Base-by-base conservation (phyloP, 106 monocot genomes). In the Dioscorea alata region DNA sequence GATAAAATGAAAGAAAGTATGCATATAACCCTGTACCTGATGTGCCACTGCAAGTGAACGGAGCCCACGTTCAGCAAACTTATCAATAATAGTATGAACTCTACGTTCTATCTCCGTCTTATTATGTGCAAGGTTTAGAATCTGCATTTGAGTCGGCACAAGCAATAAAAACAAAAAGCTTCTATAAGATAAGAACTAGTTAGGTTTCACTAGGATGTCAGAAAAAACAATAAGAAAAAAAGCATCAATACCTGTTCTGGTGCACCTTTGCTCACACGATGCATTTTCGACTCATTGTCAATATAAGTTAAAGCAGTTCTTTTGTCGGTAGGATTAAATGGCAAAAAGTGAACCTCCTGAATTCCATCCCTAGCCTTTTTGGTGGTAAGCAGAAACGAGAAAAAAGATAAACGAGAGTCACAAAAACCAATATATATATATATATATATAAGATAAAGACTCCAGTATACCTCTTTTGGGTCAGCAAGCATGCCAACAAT, bases 401-500 rank as follows among this genome's bases (percentile, higher is more conserved):
- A 4, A 58, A 10, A 32, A 20, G 32, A 34, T 18, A 8, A 23
- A 50, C 15, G 2, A 21, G n/a, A 22, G 33, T 4, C 6, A 1
- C 12, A 23, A 54, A 28, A n/a, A 23, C 33, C 56, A 5, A 5
- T 12, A 50, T 3, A 42, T 42, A 42, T 42, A 42, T n/a, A n/a
- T n/a, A n/a, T n/a, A n/a, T n/a, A n/a, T n/a, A n/a, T n/a, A n/a
- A n/a, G n/a, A n/a, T 42, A 5, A 42, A 68, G 28, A 33, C 0
- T 34, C 15, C 17, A 20, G 18, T 17, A 51, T 80, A 96, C 95
- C 86, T 91, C 91, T 59, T 84, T 88, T 57, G 95, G 95, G 65
- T 96, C 95, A 65, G 88, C 88, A 80, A 96, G 95, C 88, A 88
- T 96, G 8, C 84, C 84, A 80, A 96, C 95, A 63, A 91, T 91